phyloP scores from a whole-genome alignment of 1,139 yeast genomes.

The Insectozyma bohioensis region DNA sequence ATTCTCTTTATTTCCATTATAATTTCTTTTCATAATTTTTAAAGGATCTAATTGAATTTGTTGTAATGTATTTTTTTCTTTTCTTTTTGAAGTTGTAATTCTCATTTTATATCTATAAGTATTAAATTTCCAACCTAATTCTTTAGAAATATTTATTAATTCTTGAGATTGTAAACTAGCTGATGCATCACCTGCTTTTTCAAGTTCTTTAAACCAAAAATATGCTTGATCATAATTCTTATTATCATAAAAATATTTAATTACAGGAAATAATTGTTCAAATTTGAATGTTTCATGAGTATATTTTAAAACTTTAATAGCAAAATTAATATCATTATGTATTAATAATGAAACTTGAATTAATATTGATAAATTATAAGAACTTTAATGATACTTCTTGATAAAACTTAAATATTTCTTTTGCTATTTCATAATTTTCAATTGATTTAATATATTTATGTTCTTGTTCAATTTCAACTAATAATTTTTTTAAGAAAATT shows the following conservation, averaged over 20 bases:
- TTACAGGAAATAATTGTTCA: slow-evolving; percentile 42
- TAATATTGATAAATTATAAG: slow-evolving; percentile 29
- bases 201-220: slow-evolving; percentile 40
- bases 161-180: slow-evolving; percentile 27
- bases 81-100: slow-evolving; percentile 23
- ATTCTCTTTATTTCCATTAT: too few species aligned
- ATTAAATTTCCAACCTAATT: slow-evolving; percentile 34
- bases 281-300: slow-evolving; percentile 33
- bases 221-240: slow-evolving; percentile 32
- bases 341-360: slow-evolving; percentile 27
- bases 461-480: slow-evolving; percentile 1
- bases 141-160: slow-evolving; percentile 36
- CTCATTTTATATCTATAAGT: slow-evolving; percentile 34
- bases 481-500: slow-evolving; percentile 16
- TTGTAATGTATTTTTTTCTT: slow-evolving; percentile 21
- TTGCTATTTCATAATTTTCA: slow-evolving; percentile 30
- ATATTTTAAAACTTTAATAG: slow-evolving; percentile 28
- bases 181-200: slow-evolving; percentile 32
- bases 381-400: slow-evolving; percentile 16
- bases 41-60: slow-evolving; percentile 25
- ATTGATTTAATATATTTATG: slow-evolving; percentile 5
- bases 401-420: slow-evolving; percentile 27
- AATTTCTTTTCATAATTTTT: slow-evolving; percentile 3
- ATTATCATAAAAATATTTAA: slow-evolving; percentile 34
- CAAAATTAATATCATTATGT: slow-evolving; percentile 37